Percentiles rank a stretch among this genome's conserved stretches.
Evolutionary conservation across 169 alveolate species (phyloP).

Genomic region (Plasmodium sp.): DNA sequence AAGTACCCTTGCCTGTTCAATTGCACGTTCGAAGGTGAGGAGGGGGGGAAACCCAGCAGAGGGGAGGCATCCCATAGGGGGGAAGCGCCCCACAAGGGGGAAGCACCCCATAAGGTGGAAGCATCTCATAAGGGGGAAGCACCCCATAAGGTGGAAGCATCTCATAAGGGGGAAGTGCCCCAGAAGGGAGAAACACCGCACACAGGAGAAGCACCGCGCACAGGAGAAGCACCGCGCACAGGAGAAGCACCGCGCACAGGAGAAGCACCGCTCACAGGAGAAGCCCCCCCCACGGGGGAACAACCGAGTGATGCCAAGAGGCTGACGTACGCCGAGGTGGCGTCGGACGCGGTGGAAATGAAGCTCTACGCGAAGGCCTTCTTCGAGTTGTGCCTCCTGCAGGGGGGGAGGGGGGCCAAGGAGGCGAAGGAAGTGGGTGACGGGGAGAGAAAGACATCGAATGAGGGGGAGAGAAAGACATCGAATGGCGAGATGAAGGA

Average conservation of each 20-base stretch:
- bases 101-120: neutral
- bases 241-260: no score
- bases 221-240: no score
- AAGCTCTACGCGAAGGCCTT: constrained; percentile 71
- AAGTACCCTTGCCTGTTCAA: constrained; percentile 68
- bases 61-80: neutral
- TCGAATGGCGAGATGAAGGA: no score
- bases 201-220: no score
- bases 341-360: constrained; percentile 68
- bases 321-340: constrained; percentile 22
- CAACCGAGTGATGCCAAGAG: neutral
- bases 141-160: neutral
- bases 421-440: neutral
- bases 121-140: neutral
- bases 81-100: neutral
- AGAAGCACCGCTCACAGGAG: no score
- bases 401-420: neutral
- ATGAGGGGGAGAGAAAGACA: no score
- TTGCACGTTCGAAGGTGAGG: constrained; percentile 11
- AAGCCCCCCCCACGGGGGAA: neutral
- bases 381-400: constrained; percentile 38
- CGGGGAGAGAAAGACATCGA: no score
- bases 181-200: no score
- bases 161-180: neutral
- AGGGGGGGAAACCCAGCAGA: neutral